Base-by-base conservation (phyloP, 2,329 filamentous ascomycete genomes). In the Elsinoe ampelina region DNA sequence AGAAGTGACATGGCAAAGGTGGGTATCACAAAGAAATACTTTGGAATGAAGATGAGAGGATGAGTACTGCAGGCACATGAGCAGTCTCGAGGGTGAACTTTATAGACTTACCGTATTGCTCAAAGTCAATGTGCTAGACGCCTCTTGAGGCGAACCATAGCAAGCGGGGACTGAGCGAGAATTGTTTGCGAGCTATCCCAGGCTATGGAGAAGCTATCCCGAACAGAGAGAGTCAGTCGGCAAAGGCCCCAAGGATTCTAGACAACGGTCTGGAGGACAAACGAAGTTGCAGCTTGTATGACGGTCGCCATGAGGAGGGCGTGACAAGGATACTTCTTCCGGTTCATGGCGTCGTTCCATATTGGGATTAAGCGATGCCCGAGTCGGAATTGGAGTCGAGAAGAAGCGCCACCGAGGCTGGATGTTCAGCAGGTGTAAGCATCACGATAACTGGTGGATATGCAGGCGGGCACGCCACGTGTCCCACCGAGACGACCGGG, bases 301-400 rank as follows among this genome's bases (percentile, higher is more conserved):
- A 12, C 41, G 19, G 26, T 8, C 26, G 26, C 26, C 26, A 30
- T 30, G 26, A 30, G 26, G 26, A 30, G 26, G 15, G 26, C 45
- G 45, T 50, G 45, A 50, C 45, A 50, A 34, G 26, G 45, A 12
- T 50, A 52, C 48, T 17, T 52, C 22, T 35, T 38, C 34, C 34
- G 26, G 35, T 52, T 34, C 48, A 52, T n/a, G 38, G 34, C 48
- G 34, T 19, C 22, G 34, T 52, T 52, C 48, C 48, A 52, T 52
- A 39, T 20, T 39, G 48, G 48, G 34, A 52, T n/a, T 17, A 22
- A 39, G 48, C 48, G 19, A 38, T 38, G 20, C 32, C 32, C 20
- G 48, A 52, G 48, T 52, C 32, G 48, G 48, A 20, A 4, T 22
- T 38, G 32, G 48, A 52, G 35, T 52, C 48, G 48, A 52, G 34